Evolutionary conservation across 2,329 filamentous ascomycete species (phyloP).

Genomic region (Sclerotinia sclerotiorum): DNA sequence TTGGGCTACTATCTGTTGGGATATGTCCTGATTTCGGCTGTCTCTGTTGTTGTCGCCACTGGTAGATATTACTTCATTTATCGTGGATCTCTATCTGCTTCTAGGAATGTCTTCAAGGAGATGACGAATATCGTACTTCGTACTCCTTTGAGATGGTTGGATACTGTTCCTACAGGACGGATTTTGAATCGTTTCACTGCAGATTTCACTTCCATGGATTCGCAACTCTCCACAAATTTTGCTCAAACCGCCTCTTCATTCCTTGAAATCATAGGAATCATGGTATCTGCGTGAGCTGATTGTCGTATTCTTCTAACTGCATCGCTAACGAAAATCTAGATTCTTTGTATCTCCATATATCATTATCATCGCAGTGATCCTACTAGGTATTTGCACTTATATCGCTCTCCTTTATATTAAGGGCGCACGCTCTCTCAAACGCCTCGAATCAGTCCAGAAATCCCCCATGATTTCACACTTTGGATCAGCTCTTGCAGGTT

Average conservation of each 20-base stretch:
- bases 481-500: constrained; percentile 65
- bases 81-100: constrained; percentile 63
- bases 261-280: constrained; percentile 61
- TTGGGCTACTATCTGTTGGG: constrained; percentile 61
- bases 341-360: constrained; percentile 64
- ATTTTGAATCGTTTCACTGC: constrained; percentile 75
- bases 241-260: constrained; percentile 57
- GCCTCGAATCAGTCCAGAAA: constrained; percentile 72
- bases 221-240: constrained; percentile 60
- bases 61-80: constrained; percentile 61
- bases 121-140: constrained; percentile 66
- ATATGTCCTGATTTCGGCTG: constrained; percentile 60
- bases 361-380: constrained; percentile 54
- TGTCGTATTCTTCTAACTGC: not conserved
- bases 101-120: constrained; percentile 61
- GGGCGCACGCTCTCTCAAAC: constrained; percentile 69
- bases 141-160: constrained; percentile 71
- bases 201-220: constrained; percentile 73
- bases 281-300: constrained; percentile 53
- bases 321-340: constrained; percentile 19
- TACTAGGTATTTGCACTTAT: constrained; percentile 41
- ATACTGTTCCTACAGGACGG: constrained; percentile 72
- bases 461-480: constrained; percentile 71
- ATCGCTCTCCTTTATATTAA: constrained; percentile 57
- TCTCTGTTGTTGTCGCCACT: constrained; percentile 50